Evolutionary conservation across 495 filamentous ascomycete species (phyloP), one percentile per base, ranked within the genome.

Genomic region (Arthonia radiata): DNA sequence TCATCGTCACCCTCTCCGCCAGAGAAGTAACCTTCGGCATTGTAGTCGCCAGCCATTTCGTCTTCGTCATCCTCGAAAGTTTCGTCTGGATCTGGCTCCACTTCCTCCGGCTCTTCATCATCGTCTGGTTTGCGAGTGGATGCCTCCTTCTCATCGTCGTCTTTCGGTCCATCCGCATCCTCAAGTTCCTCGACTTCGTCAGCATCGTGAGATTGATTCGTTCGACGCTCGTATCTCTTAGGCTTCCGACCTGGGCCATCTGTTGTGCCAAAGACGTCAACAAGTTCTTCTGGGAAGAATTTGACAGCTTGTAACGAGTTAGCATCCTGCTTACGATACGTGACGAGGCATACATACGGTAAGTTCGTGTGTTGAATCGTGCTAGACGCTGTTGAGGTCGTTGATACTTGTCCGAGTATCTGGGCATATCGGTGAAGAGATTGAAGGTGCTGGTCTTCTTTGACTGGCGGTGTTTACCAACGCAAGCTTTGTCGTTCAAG

Each of bases 1-100:
- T 52, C 56, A 32, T 45, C 53, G 17, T 71, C 66, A 31, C 64
- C 63, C 24, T 61, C 66, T 5, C 66, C 66, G 18, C 47, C 59
- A 37, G 70, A 65, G 31, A 70, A 71, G 49, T 70, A 69, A 26
- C 66, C 54, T 33, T 71, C 65, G 0, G 65, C 65, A 36, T 71
- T 67, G 42, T 71, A 69, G 32, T 64, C 60, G 0, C 56, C 60
- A 6, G 53, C 60, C 53, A 58, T 55, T 12, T 63, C 60, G 28
- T 64, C 58, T 1, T 64, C 60, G 29, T 63, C 56, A 8, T 58
- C 57, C 24, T 55, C 50, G 25, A 59, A 65, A 21, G 68, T 56
- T 35, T 67, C 56, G 28, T 64, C 61, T 24, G 54, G 50, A 25
- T 61, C 53, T 29, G 61, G 57, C 18, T 63, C 62, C 13, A 52